Evolutionary conservation across 2,329 filamentous ascomycete species (phyloP).

Genomic region (Raffaelea albimanens): DNA sequence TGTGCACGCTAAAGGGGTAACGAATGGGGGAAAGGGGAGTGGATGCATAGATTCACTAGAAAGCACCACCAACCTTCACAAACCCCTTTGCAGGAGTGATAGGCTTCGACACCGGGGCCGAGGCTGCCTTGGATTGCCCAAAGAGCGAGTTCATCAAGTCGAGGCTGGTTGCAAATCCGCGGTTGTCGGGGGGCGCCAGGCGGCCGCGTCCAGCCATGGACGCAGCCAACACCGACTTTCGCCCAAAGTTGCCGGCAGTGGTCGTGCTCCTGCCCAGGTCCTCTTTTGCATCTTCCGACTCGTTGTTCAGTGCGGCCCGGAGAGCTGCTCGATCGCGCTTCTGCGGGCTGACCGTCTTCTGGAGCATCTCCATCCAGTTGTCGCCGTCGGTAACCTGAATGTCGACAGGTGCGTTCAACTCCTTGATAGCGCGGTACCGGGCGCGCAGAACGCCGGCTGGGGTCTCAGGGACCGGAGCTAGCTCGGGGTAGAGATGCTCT

Average conservation of each 20-base stretch:
- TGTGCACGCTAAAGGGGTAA: not conserved
- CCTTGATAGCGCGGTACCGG: constrained; percentile 54
- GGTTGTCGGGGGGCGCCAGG: constrained; percentile 33
- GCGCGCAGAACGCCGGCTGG: constrained; percentile 55
- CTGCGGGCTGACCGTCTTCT: constrained; percentile 85
- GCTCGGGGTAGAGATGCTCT: constrained; percentile 26
- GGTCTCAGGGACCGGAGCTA: constrained; percentile 31
- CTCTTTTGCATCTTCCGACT: constrained; percentile 20
- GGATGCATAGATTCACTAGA: constrained; percentile 25
- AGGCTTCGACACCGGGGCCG: constrained; percentile 39
- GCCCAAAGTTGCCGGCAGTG: not conserved
- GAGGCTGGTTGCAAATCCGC: constrained; percentile 77
- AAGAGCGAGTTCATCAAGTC: constrained; percentile 95
- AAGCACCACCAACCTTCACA: constrained; percentile 68
- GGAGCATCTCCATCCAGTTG: constrained; percentile 89
- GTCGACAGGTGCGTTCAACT: constrained; percentile 46
- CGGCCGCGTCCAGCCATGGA: constrained; percentile 20
- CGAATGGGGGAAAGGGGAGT: constrained; percentile 10
- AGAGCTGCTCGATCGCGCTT: constrained; percentile 80
- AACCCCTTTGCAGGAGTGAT: constrained; percentile 54
- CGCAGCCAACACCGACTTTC: not conserved
- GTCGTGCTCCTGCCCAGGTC: constrained; percentile 18
- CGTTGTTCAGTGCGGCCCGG: constrained; percentile 41
- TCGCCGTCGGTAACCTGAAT: constrained; percentile 59
- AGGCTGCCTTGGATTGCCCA: constrained; percentile 56